Evolutionary conservation across 306 rosid genomes (phyloP), one percentile per base, ranked within the genome.

Genomic region (Quercus berberidifolia): DNA sequence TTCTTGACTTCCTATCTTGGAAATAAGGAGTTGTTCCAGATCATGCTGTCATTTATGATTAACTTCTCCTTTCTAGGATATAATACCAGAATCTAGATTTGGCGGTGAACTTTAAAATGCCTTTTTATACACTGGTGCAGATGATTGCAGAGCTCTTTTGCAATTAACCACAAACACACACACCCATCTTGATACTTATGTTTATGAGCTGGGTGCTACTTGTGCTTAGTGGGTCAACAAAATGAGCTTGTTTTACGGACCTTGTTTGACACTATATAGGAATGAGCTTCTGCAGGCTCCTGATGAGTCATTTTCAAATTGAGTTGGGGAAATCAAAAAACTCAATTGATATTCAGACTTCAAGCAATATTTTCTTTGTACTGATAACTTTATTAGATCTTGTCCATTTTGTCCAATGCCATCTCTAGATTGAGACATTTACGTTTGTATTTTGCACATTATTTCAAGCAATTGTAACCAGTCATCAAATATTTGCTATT

Each of bases 401-500:
- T n/a, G 5, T 35, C 52, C 12, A 67, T 7, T 67, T 35, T 3
- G 19, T 52, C 56, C 18, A 19, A 18, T 21, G 38, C 14, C 41
- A 18, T 55, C 43, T 56, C 31, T 1, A 4, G n/a, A 17, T 8
- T 12, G 10, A 35, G 60, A 19, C 10, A 49, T 26, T 52, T 54
- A 43, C 9, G 14, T 56, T 55, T 28, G 38, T 20, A 0, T 19
- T 59, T 28, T 7, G 55, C 59, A 28, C 21, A 13, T 65, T 59
- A 13, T 55, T 54, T 20, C 19, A 10, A 33, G 56, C 73, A 55
- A 41, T 81, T 71, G 13, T 31, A 49, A 55, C 59, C 71, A 60
- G 8, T 58, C 77, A 51, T 69, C 62, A 63, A 71, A 41, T 73
- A 35, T 77, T 52, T 14, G 68, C 77, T 49, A 49, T 28, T 63